Evolutionary conservation across 495 filamentous ascomycete genomes (phyloP).

Genomic region (Daldinia childiae): DNA sequence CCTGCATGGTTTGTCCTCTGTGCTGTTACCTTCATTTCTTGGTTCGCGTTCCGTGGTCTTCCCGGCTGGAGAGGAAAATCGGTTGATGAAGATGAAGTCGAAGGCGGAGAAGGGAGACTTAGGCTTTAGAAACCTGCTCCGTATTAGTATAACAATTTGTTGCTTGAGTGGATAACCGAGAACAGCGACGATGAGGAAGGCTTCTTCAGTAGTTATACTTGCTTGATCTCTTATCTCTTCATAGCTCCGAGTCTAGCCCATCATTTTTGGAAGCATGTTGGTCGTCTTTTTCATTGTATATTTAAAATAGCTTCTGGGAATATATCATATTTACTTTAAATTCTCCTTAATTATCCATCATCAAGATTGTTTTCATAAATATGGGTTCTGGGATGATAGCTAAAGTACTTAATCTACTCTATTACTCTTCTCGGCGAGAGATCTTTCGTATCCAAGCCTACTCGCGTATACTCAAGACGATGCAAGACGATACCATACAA

Average conservation of each 20-base stretch:
- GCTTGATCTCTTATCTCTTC: not conserved
- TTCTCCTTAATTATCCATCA: too few relatives aligned
- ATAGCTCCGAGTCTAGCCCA: too few relatives aligned
- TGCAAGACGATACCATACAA: too few relatives aligned
- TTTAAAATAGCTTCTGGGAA: not conserved
- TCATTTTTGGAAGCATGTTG: not conserved
- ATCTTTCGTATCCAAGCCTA: too few relatives aligned
- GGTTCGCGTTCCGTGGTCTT: not conserved
- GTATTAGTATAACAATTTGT: not conserved
- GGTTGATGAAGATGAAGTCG: not conserved
- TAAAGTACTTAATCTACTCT: too few relatives aligned
- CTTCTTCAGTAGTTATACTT: not conserved
- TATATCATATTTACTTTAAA: too few relatives aligned
- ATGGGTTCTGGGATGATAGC: too few relatives aligned
- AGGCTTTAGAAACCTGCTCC: not conserved
- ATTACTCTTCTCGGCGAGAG: too few relatives aligned
- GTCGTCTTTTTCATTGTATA: not conserved
- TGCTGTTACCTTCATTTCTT: not conserved
- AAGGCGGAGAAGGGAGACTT: not conserved
- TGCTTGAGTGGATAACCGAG: not conserved
- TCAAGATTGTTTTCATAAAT: too few relatives aligned
- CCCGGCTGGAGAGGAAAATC: not conserved
- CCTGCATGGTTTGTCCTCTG: not conserved
- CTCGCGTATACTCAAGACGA: too few relatives aligned
- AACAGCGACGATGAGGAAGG: not conserved